A percentile compares a stretch with the other conserved stretches of the same genome.
These are phyloP conservation scores for Chrysoporthe cubensis DNA, from an alignment of 2,329 filamentous ascomycete genomes.

Conservation along the genomic window DNA sequence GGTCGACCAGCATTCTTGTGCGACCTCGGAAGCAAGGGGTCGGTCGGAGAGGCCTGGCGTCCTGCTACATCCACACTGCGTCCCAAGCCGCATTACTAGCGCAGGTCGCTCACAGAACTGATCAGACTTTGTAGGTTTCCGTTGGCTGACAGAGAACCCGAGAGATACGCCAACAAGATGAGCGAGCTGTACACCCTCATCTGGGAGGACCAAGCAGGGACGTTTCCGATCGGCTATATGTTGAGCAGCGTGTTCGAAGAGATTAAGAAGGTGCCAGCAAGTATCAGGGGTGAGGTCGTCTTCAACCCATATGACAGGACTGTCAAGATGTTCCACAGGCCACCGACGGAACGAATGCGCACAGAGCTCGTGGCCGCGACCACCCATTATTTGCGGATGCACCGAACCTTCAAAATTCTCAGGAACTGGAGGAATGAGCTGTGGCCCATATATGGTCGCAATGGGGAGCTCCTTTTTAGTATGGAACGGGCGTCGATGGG, in stretches of 20 bases:
- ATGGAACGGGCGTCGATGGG: constrained; percentile 77
- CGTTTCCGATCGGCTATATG: constrained; percentile 66
- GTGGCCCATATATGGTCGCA: constrained; percentile 75
- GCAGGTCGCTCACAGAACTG: constrained; percentile 19
- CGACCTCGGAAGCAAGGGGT: constrained; percentile 16
- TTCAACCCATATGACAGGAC: constrained; percentile 64
- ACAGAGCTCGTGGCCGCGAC: constrained; percentile 61
- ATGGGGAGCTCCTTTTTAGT: constrained; percentile 67
- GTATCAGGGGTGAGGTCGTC: constrained; percentile 60
- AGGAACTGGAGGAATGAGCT: constrained; percentile 79
- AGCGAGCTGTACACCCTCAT: constrained; percentile 69
- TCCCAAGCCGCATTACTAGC: neutral
- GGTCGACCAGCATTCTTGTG: constrained; percentile 28
- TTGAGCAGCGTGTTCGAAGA: constrained; percentile 53
- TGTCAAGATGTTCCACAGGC: constrained; percentile 64
- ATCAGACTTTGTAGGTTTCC: constrained; percentile 67
- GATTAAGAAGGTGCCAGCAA: constrained; percentile 51
- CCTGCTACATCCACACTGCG: neutral
- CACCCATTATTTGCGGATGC: constrained; percentile 68
- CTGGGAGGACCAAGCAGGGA: constrained; percentile 66
- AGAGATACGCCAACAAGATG: constrained; percentile 57
- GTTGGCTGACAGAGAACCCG: constrained; percentile 65
- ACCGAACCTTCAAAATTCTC: constrained; percentile 74
- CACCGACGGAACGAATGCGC: constrained; percentile 62
- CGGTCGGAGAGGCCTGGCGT: constrained; percentile 3